Evolutionary conservation across 495 filamentous ascomycete genomes (phyloP).

Genomic region (Cetradonia linearis): DNA sequence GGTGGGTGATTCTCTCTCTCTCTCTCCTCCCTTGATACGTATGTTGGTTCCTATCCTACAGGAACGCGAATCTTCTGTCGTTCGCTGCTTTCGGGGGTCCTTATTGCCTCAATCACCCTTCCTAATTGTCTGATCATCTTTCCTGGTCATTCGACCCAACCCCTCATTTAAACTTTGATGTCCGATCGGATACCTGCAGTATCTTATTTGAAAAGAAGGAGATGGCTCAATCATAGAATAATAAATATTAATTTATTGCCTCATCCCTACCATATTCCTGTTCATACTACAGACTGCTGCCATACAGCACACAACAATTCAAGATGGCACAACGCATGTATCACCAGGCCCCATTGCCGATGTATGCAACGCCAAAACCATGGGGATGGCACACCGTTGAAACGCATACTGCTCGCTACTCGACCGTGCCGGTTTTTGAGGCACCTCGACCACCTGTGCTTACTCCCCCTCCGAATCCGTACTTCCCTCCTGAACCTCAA

Average conservation of each 20-base stretch:
- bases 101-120: background rate
- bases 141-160: conserved; percentile 6
- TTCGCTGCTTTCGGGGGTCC: conserved; percentile 1
- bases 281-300: background rate
- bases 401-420: conserved; percentile 1
- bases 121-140: background rate
- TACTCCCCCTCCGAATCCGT: conserved; percentile 1
- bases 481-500: background rate
- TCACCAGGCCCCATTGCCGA: background rate
- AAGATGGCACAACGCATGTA: conserved; percentile 4
- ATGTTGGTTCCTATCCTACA: conserved; percentile 1
- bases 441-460: conserved; percentile 11
- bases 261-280: background rate
- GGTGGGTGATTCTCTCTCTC: conserved; percentile 1
- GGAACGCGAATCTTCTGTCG: background rate
- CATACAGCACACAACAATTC: background rate
- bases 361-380: background rate
- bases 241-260: background rate
- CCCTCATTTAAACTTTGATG: conserved; percentile 9
- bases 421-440: background rate
- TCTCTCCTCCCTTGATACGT: conserved; percentile 10
- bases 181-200: conserved; percentile 8
- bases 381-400: conserved; percentile 11
- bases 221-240: background rate
- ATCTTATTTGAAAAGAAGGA: background rate